Percentiles rank a stretch among this genome's conserved stretches.
phyloP scores from a whole-genome alignment of 202 grass and related monocot species.

The Dendrocalamus latiflorus region DNA sequence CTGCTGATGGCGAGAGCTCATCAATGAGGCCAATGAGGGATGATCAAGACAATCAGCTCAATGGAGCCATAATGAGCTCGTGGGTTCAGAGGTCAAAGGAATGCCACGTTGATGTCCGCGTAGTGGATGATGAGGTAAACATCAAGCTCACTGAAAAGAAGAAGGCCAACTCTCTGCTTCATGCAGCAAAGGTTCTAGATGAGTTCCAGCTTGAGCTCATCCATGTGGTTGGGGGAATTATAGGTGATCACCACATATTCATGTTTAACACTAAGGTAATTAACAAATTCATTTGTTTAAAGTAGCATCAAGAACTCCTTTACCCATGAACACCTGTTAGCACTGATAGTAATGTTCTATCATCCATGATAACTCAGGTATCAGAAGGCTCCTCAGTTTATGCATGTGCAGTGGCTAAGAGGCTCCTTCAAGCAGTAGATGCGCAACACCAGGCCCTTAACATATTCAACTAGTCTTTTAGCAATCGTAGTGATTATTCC shows the following conservation, averaged over 20 bases:
- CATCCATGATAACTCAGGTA: neutral
- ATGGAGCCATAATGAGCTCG: slow-evolving; percentile 64
- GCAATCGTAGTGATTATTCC: neutral
- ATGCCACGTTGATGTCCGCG: too few relatives aligned
- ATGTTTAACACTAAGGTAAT: too few relatives aligned
- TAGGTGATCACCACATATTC: too few relatives aligned
- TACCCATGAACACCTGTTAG: too few relatives aligned
- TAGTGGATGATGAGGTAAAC: too few relatives aligned
- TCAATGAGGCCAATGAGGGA: slow-evolving; percentile 41
- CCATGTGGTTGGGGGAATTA: too few relatives aligned
- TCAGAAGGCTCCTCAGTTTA: slow-evolving; percentile 67
- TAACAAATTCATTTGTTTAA: neutral
- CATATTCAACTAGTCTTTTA: slow-evolving; percentile 40
- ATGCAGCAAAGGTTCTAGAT: too few relatives aligned
- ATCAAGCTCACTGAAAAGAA: too few relatives aligned
- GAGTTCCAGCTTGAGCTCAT: too few relatives aligned
- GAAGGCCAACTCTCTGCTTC: too few relatives aligned
- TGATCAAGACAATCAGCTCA: slow-evolving; percentile 44
- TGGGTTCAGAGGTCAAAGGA: slow-evolving; percentile 72
- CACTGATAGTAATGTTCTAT: slow-evolving; percentile 17
- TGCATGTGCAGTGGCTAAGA: slow-evolving; percentile 72
- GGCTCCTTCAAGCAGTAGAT: slow-evolving; percentile 65
- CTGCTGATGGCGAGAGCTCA: slow-evolving; percentile 63
- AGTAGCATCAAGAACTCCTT: neutral
- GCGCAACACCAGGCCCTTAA: slow-evolving; percentile 24